A percentile compares a stretch with the other conserved stretches of the same genome.
Evolutionary conservation across 305 asterid species (phyloP).

Genomic region (Fraxinus sp.): DNA sequence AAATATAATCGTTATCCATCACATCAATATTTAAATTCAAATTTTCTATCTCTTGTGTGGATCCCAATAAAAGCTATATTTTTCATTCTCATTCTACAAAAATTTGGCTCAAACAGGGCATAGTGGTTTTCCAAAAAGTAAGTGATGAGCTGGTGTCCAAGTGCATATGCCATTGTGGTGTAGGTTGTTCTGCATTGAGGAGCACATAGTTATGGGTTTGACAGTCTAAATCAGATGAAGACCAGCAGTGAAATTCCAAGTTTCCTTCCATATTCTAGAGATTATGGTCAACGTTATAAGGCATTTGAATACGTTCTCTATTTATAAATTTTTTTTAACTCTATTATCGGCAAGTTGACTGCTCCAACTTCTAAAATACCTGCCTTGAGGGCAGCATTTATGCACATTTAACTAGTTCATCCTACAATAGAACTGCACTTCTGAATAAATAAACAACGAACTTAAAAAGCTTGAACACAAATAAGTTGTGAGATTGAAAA

Average conservation of each 20-base stretch:
- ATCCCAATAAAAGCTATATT: too few relatives aligned
- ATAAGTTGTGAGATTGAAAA: not conserved
- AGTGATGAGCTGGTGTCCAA: not conserved
- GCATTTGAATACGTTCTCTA: not conserved
- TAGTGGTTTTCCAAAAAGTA: not conserved
- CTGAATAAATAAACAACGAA: not conserved
- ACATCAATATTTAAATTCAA: too few relatives aligned
- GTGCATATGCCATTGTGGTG: not conserved
- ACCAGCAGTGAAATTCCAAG: not conserved
- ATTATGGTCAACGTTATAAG: not conserved
- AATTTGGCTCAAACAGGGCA: too few relatives aligned
- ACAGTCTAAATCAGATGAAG: not conserved
- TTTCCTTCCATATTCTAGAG: not conserved
- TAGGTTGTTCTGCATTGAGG: not conserved
- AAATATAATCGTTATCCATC: too few relatives aligned
- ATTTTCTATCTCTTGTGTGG: too few relatives aligned
- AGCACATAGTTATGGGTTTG: not conserved
- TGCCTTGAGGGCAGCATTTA: not conserved
- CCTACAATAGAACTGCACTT: not conserved
- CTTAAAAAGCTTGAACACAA: not conserved
- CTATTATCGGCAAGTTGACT: not conserved
- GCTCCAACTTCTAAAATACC: not conserved
- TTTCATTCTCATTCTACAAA: too few relatives aligned
- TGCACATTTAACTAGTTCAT: not conserved
- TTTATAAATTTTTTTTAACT: not conserved